Conservation (phyloP, 1,139 yeast genomes). For the Blastobotrys elegans region DNA sequence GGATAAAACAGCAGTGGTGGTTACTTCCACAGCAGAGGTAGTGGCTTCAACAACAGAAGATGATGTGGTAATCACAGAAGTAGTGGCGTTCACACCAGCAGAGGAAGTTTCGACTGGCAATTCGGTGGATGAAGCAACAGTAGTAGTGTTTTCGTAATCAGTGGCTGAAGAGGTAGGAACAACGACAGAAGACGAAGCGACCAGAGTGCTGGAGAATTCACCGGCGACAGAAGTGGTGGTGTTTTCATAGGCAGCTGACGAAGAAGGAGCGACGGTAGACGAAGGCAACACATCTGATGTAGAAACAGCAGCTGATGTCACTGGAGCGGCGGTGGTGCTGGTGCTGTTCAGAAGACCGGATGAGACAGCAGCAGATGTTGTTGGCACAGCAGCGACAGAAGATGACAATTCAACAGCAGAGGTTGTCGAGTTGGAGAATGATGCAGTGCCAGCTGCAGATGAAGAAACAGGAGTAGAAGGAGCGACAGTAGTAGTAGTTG, state of each 20-base stretch:
- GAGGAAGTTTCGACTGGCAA: background rate
- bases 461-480: constrained; percentile 1
- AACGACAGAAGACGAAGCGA: constrained; percentile 3
- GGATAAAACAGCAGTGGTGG: constrained; percentile 4
- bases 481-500: too few species aligned
- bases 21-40: constrained; percentile 2
- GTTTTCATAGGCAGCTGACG: background rate
- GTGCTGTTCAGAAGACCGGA: constrained; percentile 3
- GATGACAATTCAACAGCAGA: background rate
- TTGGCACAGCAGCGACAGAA: constrained; percentile 2
- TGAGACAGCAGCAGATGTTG: background rate
- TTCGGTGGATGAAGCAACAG: background rate
- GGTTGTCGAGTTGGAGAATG: background rate
- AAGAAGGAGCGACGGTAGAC: background rate
- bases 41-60: background rate
- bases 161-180: constrained; percentile 7
- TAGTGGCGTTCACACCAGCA: background rate
- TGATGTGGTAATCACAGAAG: background rate
- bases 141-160: background rate
- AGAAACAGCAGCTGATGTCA: constrained; percentile 3
- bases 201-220: background rate
- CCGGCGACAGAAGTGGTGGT: constrained; percentile 6
- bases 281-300: constrained; percentile 3
- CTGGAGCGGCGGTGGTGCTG: constrained; percentile 4
- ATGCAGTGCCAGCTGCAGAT: background rate